Percentiles rank a stretch among this genome's conserved stretches.
Conservation (phyloP, 148 eudicot genomes). For the Rhododendron mucronatum region DNA sequence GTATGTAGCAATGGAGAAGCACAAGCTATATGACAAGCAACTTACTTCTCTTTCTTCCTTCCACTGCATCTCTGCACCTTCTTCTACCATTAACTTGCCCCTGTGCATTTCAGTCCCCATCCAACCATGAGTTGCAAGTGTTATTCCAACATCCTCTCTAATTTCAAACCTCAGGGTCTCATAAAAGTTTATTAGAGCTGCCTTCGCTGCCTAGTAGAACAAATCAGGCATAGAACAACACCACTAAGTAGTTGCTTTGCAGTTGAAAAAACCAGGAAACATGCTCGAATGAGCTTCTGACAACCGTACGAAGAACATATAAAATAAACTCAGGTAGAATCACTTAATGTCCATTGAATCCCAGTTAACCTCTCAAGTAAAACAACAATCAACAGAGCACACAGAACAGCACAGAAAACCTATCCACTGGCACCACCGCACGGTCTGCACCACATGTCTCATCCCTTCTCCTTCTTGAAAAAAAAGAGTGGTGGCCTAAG, state of each 20-base stretch:
- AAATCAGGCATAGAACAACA: neutral
- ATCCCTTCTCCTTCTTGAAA: neutral
- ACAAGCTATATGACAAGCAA: neutral
- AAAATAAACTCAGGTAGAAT: neutral
- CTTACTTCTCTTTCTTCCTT: constrained; percentile 88
- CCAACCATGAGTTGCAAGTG: constrained; percentile 96
- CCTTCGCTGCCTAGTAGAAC: constrained; percentile 71
- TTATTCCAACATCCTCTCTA: constrained; percentile 70
- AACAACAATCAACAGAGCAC: neutral
- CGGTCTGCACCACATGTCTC: neutral
- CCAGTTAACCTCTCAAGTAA: neutral
- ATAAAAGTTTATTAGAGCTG: constrained; percentile 86
- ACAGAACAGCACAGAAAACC: neutral
- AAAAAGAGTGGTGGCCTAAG: neutral
- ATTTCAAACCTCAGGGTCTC: constrained; percentile 85
- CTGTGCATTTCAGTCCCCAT: constrained; percentile 60
- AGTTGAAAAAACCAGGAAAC: neutral
- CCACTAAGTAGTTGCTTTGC: neutral
- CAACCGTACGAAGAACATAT: neutral
- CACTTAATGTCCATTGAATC: neutral
- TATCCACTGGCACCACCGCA: neutral
- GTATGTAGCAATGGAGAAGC: neutral
- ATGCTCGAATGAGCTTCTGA: neutral
- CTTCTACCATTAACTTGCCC: constrained; percentile 69
- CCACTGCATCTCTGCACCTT: constrained; percentile 90